Evolutionary conservation across 2,329 filamentous ascomycete species (phyloP), one percentile per base, ranked within the genome.

Genomic region (Ambrosiella beaveri): DNA sequence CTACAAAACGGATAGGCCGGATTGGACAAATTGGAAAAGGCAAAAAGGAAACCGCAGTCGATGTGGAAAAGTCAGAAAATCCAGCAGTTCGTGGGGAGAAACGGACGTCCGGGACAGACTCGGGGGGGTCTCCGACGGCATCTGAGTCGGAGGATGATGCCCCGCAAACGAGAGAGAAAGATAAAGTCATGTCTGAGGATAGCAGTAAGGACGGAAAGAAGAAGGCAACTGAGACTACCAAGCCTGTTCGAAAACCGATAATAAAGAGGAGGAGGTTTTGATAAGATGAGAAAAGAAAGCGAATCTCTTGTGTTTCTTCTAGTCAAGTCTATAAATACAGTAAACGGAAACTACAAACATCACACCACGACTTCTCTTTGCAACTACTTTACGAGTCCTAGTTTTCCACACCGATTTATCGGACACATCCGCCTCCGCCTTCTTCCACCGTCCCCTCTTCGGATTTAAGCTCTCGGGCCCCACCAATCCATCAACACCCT

Each of bases 251-350:
- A 7, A 54, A 47, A 35, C 59, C 59, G n/a, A 4, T 61, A 39
- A 54, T 61, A 7, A 61, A 61, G 44, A 56, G 49, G 54, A 49
- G 59, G 37, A 56, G 49, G n/a, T 61, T 61, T 35, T 61, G 54
- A 45, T 51, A 35, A 36, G 15, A 13, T n/a, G 19, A n/a, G n/a
- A 8, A 13, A n/a, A 15, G n/a, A 17, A 15, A 47, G n/a, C 6
- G n/a, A 19, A 15, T 47, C n/a, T 13, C 7, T 8, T 47, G 44
- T 47, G 19, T 8, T 15, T 47, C n/a, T 47, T 47, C 44, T 47
- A 47, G n/a, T 8, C 19, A 8, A 47, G 5, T n/a, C 44, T 15
- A 47, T n/a, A 15, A 17, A 47, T 47, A 13, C n/a, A 27, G 27
- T 27, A 27, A 27, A 27, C 2, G 27, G 27, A 27, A 27, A 27